A percentile compares a stretch with the other conserved stretches of the same genome.
phyloP scores from a whole-genome alignment of 2,329 filamentous ascomycete species.

The Anthostomella pinea region DNA sequence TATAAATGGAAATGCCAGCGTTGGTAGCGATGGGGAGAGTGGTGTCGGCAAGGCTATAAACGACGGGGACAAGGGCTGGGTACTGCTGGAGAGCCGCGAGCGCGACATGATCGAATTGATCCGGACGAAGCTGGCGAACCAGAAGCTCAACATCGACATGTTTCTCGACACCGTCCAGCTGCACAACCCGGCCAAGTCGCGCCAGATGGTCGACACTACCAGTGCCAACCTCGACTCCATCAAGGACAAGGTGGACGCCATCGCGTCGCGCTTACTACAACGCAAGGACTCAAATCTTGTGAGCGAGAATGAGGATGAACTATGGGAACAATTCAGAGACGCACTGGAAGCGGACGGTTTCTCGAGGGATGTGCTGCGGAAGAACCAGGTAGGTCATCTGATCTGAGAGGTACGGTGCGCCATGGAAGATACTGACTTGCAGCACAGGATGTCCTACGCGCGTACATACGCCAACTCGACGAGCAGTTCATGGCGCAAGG shows the following conservation, averaged over 20 bases:
- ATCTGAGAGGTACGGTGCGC: no score
- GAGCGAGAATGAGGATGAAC: constrained; percentile 45
- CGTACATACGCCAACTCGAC: constrained; percentile 60
- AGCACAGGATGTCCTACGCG: constrained; percentile 53
- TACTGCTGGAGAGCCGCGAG: constrained; percentile 34
- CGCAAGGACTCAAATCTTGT: constrained; percentile 38
- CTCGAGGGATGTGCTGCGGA: constrained; percentile 49
- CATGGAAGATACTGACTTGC: constrained; percentile 10
- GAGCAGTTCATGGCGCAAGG: constrained; percentile 43
- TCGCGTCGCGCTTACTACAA: constrained; percentile 51
- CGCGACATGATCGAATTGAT: constrained; percentile 41
- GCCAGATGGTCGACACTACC: constrained; percentile 35
- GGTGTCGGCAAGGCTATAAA: constrained; percentile 28
- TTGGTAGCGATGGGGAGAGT: constrained; percentile 21
- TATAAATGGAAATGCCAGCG: no score
- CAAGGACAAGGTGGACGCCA: constrained; percentile 58
- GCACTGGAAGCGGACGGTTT: constrained; percentile 59
- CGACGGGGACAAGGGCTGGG: constrained; percentile 33
- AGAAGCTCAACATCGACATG: constrained; percentile 51
- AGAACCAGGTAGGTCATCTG: constrained; percentile 52
- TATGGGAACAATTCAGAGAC: constrained; percentile 58
- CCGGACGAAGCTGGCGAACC: constrained; percentile 45
- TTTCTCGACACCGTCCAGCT: constrained; percentile 59
- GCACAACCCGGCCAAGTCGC: constrained; percentile 42
- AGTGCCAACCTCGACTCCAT: constrained; percentile 49